Base-by-base conservation (phyloP, 495 filamentous ascomycete species). In the Neurospora sp. region DNA sequence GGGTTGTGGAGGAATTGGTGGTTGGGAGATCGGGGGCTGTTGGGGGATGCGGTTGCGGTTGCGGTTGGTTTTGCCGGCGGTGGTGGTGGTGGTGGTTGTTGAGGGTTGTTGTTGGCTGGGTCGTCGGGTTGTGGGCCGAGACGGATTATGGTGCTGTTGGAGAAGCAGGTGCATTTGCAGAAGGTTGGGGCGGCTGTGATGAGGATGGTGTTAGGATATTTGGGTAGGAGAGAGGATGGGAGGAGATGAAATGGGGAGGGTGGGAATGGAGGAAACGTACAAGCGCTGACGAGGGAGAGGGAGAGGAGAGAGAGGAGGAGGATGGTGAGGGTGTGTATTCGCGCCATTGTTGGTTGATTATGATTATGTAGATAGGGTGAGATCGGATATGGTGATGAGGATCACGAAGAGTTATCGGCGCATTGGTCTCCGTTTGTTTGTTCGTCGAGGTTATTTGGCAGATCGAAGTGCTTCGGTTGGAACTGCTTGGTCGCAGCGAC, bases 161-260 rank as follows among this genome's bases (percentile, higher is more conserved):
- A 88, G 85, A 92, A 91, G 84, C 96, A 98, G 72, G 92, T 97
- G 83, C 96, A 99, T 91, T 98, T 99, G 89, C 96, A 99, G 84
- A 97, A 98, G 41, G 93, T 92, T 31, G 92, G 92, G 20, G 93
- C 79, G 14, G 82, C 83, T 86, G 72, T 9, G n/a, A 6, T 84
- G 69, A n/a, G 27, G 44, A 70, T 12, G 81, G 42, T 35, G 71
- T 73, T 75, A 72, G 74, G 70, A 20, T 16, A 20, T 27, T 31
- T 42, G 37, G 37, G 42, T 9, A 8, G 42, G 5, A 22, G 46
- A 22, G 46, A 7, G 3, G 18, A 7, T 66, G 66, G 20, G 18
- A 41, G 39, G 41, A 42, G 27, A 16, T 5, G 69, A 39, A 27
- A 11, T 5, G 69, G 35, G 18, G 38, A 59, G 20, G 48, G 31